Percentiles rank a stretch among this genome's conserved stretches.
Conservation (phyloP, 1,139 yeast genomes). For the Taphrina flavorubra region DNA sequence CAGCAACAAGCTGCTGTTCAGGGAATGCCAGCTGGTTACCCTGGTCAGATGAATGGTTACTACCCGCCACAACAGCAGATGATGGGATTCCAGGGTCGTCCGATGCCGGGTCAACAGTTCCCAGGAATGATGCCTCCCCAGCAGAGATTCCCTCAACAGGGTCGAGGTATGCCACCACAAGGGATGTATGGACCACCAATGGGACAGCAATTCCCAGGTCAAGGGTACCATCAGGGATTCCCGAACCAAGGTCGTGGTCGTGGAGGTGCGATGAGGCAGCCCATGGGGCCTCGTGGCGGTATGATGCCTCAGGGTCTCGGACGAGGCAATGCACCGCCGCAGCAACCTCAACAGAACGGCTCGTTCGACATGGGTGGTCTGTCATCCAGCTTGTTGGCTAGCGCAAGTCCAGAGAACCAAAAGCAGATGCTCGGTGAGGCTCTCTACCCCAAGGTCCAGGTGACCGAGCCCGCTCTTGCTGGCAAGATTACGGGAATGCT, state of each 20-base stretch:
- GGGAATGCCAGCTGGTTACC: conserved; percentile 85
- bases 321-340: conserved; percentile 47
- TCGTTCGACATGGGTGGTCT: conserved; percentile 51
- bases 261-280: conserved; percentile 40
- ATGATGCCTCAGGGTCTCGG: conserved; percentile 41
- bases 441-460: conserved; percentile 89
- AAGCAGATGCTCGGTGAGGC: conserved; percentile 98
- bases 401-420: conserved; percentile 75
- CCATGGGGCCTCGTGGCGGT: conserved; percentile 56
- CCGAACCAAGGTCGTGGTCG: conserved; percentile 35
- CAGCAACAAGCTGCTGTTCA: conserved; percentile 77
- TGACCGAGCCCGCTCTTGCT: conserved; percentile 94
- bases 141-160: conserved; percentile 40
- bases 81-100: conserved; percentile 65
- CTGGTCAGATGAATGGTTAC: conserved; percentile 71
- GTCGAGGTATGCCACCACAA: conserved; percentile 41
- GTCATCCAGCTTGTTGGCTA: conserved; percentile 48
- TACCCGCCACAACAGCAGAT: conserved; percentile 68
- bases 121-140: conserved; percentile 81
- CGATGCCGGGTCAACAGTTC: conserved; percentile 73
- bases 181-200: conserved; percentile 65
- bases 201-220: conserved; percentile 57
- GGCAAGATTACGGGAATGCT: conserved; percentile 99
- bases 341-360: conserved; percentile 78
- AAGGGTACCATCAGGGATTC: conserved; percentile 41